phyloP scores from a whole-genome alignment of 208 protist genomes.

The Angomonas deanei region DNA sequence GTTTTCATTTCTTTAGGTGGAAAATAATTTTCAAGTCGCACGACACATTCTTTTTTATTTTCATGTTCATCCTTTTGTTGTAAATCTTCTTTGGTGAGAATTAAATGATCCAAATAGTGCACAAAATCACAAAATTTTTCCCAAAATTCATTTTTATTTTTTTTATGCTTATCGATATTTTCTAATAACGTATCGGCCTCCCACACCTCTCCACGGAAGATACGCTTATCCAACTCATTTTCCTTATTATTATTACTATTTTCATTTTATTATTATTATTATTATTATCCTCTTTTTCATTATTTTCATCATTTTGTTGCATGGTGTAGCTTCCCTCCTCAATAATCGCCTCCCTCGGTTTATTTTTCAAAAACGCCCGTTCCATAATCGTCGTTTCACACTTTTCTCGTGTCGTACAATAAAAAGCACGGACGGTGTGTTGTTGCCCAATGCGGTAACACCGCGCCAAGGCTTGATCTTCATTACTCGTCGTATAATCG shows the following conservation, averaged over 20 bases:
- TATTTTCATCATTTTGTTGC: slow-evolving; percentile 1
- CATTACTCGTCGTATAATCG: slow-evolving; percentile 96
- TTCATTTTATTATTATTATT: not conserved
- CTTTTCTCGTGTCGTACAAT: slow-evolving; percentile 86
- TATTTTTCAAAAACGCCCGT: slow-evolving; percentile 42
- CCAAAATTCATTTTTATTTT: not conserved
- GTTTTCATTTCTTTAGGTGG: too few species aligned
- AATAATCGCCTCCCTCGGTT: slow-evolving; percentile 45
- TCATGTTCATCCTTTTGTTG: too few species aligned
- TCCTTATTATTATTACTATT: slow-evolving; percentile 5
- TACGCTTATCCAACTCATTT: not conserved
- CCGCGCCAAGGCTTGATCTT: slow-evolving; percentile 95
- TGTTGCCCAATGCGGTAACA: slow-evolving; percentile 97
- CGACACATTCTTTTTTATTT: too few species aligned
- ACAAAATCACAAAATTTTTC: not conserved
- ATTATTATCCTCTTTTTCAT: not conserved
- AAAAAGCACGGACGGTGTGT: slow-evolving; percentile 92
- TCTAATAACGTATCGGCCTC: not conserved
- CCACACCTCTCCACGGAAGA: not conserved
- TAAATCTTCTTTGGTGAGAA: not conserved
- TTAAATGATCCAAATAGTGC: not conserved
- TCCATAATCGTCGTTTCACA: slow-evolving; percentile 33
- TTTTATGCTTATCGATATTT: not conserved
- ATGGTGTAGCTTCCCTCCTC: slow-evolving; percentile 41
- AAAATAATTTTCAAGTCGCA: too few species aligned